Base-by-base conservation (phyloP, 345 rosid species). In the Pugionium dolabratum region DNA sequence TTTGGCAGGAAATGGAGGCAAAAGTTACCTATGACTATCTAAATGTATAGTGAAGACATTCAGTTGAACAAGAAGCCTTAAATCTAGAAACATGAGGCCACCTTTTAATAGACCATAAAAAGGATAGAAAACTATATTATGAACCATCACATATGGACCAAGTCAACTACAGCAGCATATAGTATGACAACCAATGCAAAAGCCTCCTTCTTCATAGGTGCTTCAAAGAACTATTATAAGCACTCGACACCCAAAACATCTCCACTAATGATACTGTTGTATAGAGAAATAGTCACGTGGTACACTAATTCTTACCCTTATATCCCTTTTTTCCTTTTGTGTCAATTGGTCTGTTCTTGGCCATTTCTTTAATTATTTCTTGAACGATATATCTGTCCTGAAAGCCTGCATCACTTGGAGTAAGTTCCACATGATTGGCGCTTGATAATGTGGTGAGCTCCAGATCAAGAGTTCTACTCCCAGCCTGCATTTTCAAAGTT, bases 311-410 rank as follows among this genome's bases (percentile, higher is more conserved):
- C 28, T 72, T 76, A 94, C 99, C 96, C 78, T 90, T 94, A 62
- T 54, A 94, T 35, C 96, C 92, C 54, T 82, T 86, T 75, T 70
- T 90, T 68, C 99, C 97, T 81, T 86, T 94, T 0, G 85, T 78
- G 75, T 90, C 96, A 64, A 88, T 82, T 30, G 92, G 99, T 75
- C 99, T 86, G 76, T 86, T 93, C 82, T 81, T 90, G 56, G 97
- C 99, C 96, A 94, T 94, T 70, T 94, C 99, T 72, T 94, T 94
- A 28, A 94, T 94, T 51, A 94, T 80, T 85, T 90, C 99, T 65
- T 86, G 99, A 66, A 94, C 97, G 39, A 94, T 65, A 64, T 90
- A 94, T 67, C 99, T 83, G 79, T 94, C 99, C 83, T 94, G 99
- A 78, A 90, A 94, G 48, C 97, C 99, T 39, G 62, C 97, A 82